Conservation (phyloP, 2,329 filamentous ascomycete species). For the Colletotrichum orchidophilum region DNA sequence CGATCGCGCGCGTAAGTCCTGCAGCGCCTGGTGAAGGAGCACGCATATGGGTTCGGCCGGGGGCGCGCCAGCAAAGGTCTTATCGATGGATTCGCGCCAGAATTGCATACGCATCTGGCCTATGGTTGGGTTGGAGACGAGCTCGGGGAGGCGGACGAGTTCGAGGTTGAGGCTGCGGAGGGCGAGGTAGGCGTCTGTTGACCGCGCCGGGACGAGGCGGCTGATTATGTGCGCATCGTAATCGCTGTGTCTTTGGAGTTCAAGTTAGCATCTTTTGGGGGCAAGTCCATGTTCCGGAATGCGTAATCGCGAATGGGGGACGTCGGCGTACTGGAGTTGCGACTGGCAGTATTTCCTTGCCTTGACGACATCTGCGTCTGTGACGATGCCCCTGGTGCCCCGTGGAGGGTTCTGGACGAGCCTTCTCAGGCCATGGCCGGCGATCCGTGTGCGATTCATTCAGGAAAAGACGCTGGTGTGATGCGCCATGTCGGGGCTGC, state of each 20-base stretch:
- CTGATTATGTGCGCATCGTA: conserved; percentile 87
- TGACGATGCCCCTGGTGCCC: conserved; percentile 48
- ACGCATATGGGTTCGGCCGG: conserved; percentile 93
- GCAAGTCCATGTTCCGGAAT: too few relatives aligned
- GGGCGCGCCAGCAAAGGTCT: conserved; percentile 79
- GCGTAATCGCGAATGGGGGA: background rate
- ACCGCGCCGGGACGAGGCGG: conserved; percentile 80
- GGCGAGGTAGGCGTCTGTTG: conserved; percentile 86
- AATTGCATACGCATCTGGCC: conserved; percentile 93
- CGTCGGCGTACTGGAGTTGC: conserved; percentile 58
- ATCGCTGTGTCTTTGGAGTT: conserved; percentile 76
- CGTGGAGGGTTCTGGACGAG: conserved; percentile 39
- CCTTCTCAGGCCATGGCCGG: conserved; percentile 50
- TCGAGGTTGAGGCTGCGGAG: conserved; percentile 94
- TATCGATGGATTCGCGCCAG: conserved; percentile 86
- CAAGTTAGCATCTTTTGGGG: background rate
- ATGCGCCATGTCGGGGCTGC: conserved; percentile 30
- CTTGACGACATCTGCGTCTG: conserved; percentile 60
- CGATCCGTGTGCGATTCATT: conserved; percentile 51
- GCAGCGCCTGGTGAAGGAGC: conserved; percentile 78
- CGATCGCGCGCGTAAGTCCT: conserved; percentile 61
- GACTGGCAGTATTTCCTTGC: conserved; percentile 64
- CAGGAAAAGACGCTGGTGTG: conserved; percentile 34
- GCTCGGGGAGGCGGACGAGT: conserved; percentile 87
- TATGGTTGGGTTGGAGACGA: conserved; percentile 87